A percentile compares a stretch with the other conserved stretches of the same genome.
Conservation (phyloP, 2,329 filamentous ascomycete species). For the Penicillium sp. region DNA sequence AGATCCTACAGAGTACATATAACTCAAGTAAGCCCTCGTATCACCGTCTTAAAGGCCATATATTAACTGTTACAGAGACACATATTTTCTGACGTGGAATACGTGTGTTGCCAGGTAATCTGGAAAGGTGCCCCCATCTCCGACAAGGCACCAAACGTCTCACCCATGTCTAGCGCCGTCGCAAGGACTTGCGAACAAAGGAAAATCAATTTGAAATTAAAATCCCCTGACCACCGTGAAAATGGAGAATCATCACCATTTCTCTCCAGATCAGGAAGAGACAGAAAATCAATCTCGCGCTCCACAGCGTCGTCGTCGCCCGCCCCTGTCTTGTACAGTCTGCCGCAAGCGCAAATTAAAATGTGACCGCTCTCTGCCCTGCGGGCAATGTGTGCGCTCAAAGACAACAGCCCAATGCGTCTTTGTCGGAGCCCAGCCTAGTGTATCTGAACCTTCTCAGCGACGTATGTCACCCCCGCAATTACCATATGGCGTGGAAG, state of each 20-base stretch:
- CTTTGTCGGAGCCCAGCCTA: constrained; percentile 41
- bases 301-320: constrained; percentile 56
- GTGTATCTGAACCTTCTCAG: constrained; percentile 2
- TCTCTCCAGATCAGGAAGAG: constrained; percentile 9
- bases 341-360: constrained; percentile 74
- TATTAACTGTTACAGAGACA: background rate
- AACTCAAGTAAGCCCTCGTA: background rate
- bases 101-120: background rate
- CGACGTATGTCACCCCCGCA: constrained; percentile 19
- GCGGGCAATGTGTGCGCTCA: constrained; percentile 58
- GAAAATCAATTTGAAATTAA: background rate
- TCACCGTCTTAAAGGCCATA: background rate
- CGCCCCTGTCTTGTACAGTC: constrained; percentile 66
- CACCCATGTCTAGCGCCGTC: constrained; percentile 1
- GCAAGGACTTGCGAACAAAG: background rate
- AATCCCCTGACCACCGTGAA: background rate
- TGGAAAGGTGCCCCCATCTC: background rate
- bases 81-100: background rate
- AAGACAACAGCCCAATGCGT: constrained; percentile 53
- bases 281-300: background rate
- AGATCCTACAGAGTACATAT: background rate
- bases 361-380: constrained; percentile 72
- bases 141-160: background rate
- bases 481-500: constrained; percentile 1
- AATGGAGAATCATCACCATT: constrained; percentile 10